phyloP scores from a whole-genome alignment of 2,329 filamentous ascomycete genomes.

The Chaetothyriales sp. region DNA sequence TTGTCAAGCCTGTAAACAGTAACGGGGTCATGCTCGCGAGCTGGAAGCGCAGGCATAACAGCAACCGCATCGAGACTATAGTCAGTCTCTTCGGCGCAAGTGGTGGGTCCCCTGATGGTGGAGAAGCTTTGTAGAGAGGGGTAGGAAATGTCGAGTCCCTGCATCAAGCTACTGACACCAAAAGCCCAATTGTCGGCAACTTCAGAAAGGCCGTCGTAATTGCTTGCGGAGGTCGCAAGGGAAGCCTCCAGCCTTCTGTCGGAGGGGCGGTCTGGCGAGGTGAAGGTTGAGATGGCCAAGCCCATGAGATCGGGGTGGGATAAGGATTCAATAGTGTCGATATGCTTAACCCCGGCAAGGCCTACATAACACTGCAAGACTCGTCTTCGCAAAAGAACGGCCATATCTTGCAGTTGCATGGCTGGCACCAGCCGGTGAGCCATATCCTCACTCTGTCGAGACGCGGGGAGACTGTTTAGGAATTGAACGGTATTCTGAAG shows the following conservation, averaged over 20 bases:
- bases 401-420: slow-evolving; percentile 76
- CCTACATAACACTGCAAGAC: slow-evolving; percentile 93
- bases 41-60: slow-evolving; percentile 15
- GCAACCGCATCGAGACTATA: not conserved
- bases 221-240: slow-evolving; percentile 78
- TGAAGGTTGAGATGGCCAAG: slow-evolving; percentile 78
- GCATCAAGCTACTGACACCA: slow-evolving; percentile 74
- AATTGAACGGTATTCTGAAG: slow-evolving; percentile 88
- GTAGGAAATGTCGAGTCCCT: slow-evolving; percentile 58
- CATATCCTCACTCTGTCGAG: slow-evolving; percentile 76
- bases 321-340: slow-evolving; percentile 70
- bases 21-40: slow-evolving; percentile 51
- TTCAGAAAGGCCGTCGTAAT: slow-evolving; percentile 91
- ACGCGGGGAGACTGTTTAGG: slow-evolving; percentile 66
- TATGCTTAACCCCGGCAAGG: slow-evolving; percentile 74
- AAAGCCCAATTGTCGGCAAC: slow-evolving; percentile 89
- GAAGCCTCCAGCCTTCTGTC: slow-evolving; percentile 69
- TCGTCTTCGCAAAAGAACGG: slow-evolving; percentile 81
- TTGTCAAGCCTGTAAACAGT: slow-evolving; percentile 9
- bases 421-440: slow-evolving; percentile 70
- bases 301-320: slow-evolving; percentile 85
- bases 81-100: slow-evolving; percentile 29
- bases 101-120: slow-evolving; percentile 38
- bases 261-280: slow-evolving; percentile 76
- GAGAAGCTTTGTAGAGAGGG: slow-evolving; percentile 47